Percentiles rank a stretch among this genome's conserved stretches.
Evolutionary conservation across 805 yeast genomes (phyloP).

Genomic region (Metschnikowia continentalis): DNA sequence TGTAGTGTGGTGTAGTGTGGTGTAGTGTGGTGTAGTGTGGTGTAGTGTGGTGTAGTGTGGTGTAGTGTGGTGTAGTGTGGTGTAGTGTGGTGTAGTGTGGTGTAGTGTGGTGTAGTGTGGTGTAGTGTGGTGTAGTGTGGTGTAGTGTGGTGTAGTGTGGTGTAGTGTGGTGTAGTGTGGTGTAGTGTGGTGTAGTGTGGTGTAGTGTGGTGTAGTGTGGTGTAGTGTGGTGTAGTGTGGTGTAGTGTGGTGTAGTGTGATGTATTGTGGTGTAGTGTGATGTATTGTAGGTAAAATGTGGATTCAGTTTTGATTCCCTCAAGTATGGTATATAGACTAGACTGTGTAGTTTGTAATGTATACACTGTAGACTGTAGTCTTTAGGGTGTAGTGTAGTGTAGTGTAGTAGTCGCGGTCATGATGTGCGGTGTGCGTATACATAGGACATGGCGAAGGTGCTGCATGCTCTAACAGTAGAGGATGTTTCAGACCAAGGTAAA

Average conservation of each 20-base stretch:
- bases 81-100: background rate
- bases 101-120: background rate
- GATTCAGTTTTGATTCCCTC: too few relatives aligned
- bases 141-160: background rate
- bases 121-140: background rate
- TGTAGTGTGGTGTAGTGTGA: background rate
- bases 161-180: background rate
- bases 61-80: background rate
- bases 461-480: too few relatives aligned
- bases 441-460: too few relatives aligned
- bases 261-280: background rate
- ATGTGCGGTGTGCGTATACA: too few relatives aligned
- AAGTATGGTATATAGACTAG: too few relatives aligned
- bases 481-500: too few relatives aligned
- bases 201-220: too few relatives aligned
- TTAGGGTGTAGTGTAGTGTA: too few relatives aligned
- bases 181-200: background rate
- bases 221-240: background rate
- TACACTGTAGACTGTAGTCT: too few relatives aligned
- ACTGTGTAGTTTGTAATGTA: too few relatives aligned
- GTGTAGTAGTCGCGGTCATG: too few relatives aligned
- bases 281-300: too few relatives aligned
- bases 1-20: background rate
- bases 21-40: background rate
- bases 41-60: background rate